Evolutionary conservation across 108 stramenopile genomes (phyloP), one percentile per base, ranked within the genome.

Genomic region (Halocafeteria seosinensis): DNA sequence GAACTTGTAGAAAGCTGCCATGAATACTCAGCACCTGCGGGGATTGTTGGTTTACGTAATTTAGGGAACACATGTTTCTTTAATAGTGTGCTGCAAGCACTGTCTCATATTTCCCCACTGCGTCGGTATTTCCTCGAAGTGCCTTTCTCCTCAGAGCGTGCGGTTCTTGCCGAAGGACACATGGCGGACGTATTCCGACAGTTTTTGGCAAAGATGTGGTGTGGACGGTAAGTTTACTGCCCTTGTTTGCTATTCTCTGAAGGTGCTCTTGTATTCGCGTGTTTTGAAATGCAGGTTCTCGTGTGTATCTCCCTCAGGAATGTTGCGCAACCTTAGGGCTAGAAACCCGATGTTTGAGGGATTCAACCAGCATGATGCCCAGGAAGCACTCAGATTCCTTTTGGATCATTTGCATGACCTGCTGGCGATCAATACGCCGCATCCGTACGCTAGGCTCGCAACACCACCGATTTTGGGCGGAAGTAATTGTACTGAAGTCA

Each of bases 351-450:
- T 84, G 65, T 99, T 99, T 71, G 69, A 84, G 50, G 98, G 98
- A 1, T 95, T 95, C 69, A 88, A 95, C 62, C 98, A 99, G 78
- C 98, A 99, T 64, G 98, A 99, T 67, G 88, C 90, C 1, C 95
- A 95, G 66, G 98, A 99, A 65, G 71, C 96, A 12, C 87, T 94
- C 60, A 83, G 80, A 12, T 94, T 89, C 67, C 71, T 97, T 24
- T 64, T 99, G 9, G 95, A 97, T n/a, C 17, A 21, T 21, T 21
- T n/a, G 42, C 42, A 47, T n/a, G 42, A 47, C 42, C 42, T 47
- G 42, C 42, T 47, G 42, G 42, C 42, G 17, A n/a, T 47, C 17
- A 17, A 47, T 21, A n/a, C n/a, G 17, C 42, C 42, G 42, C 42
- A 47, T 17, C 42, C 42, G 42, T 47, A 47, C 42, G 17, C n/a